Percentiles rank a stretch among this genome's conserved stretches.
phyloP scores from a whole-genome alignment of 306 rosid genomes.

The Acacia confusa region DNA sequence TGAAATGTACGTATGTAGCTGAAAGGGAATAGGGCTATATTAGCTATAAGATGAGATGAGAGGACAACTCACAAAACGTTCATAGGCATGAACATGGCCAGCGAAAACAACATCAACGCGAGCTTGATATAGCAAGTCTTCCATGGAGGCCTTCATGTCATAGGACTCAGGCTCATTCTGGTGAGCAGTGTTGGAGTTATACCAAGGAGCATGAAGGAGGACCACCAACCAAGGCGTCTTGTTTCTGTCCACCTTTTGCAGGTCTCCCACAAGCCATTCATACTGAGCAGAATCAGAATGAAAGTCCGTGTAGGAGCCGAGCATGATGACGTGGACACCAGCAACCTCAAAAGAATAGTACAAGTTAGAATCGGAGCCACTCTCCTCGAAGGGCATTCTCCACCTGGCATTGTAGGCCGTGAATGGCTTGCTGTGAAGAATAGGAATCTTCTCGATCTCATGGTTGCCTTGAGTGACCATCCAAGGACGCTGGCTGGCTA shows the following conservation, averaged over 20 bases:
- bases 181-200: slow-evolving; percentile 74
- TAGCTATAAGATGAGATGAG: background rate
- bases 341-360: slow-evolving; percentile 78
- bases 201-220: slow-evolving; percentile 90
- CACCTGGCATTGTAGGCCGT: slow-evolving; percentile 84
- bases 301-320: slow-evolving; percentile 78
- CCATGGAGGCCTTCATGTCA: slow-evolving; percentile 68
- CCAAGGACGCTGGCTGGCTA: slow-evolving; percentile 88
- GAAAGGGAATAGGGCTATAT: background rate
- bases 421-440: slow-evolving; percentile 43
- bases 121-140: slow-evolving; percentile 62
- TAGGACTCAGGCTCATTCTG: slow-evolving; percentile 62
- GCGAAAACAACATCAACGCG: slow-evolving; percentile 77
- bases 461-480: slow-evolving; percentile 93
- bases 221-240: slow-evolving; percentile 72
- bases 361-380: slow-evolving; percentile 75
- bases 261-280: slow-evolving; percentile 60
- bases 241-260: slow-evolving; percentile 49
- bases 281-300: slow-evolving; percentile 54
- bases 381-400: slow-evolving; percentile 71
- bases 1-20: background rate
- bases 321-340: slow-evolving; percentile 74
- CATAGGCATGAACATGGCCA: slow-evolving; percentile 90
- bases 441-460: slow-evolving; percentile 58
- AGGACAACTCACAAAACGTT: slow-evolving; percentile 70